phyloP scores from a whole-genome alignment of 2,329 filamentous ascomycete species.

The Trichoderma sp. region DNA sequence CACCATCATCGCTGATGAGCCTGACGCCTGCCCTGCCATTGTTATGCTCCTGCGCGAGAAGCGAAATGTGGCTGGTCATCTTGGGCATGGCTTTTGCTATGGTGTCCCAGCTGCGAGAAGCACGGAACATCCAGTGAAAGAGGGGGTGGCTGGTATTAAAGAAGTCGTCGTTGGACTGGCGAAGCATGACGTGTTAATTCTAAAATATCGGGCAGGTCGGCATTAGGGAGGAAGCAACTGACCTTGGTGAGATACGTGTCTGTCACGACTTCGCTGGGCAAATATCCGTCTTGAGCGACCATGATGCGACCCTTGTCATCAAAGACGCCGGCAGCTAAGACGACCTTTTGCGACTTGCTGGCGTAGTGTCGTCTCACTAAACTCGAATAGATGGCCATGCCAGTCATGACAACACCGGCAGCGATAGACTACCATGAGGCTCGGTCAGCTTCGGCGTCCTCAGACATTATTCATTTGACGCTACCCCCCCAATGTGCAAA shows the following conservation, averaged over 20 bases:
- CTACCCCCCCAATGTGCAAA: neutral
- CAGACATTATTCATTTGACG: neutral
- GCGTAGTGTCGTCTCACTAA: constrained; percentile 56
- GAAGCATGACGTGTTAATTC: neutral
- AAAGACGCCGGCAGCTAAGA: constrained; percentile 65
- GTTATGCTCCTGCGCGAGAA: constrained; percentile 50
- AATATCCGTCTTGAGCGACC: constrained; percentile 68
- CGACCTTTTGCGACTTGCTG: constrained; percentile 64
- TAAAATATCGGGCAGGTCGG: neutral
- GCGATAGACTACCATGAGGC: constrained; percentile 55
- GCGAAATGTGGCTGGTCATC: constrained; percentile 72
- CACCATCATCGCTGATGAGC: constrained; percentile 57
- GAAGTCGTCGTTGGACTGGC: constrained; percentile 54
- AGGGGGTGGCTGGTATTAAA: constrained; percentile 77
- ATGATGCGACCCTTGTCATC: constrained; percentile 68
- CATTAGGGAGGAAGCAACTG: constrained; percentile 29
- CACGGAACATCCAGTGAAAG: constrained; percentile 86
- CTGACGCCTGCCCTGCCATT: constrained; percentile 43
- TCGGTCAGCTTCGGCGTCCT: neutral
- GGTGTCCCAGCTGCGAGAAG: constrained; percentile 75
- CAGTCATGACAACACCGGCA: constrained; percentile 64
- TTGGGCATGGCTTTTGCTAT: constrained; percentile 69
- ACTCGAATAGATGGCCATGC: constrained; percentile 49
- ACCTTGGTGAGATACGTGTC: constrained; percentile 72
- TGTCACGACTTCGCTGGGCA: constrained; percentile 77